A percentile compares a stretch with the other conserved stretches of the same genome.
phyloP scores from a whole-genome alignment of 345 rosid species.

The Leavenworthia alabamica region DNA sequence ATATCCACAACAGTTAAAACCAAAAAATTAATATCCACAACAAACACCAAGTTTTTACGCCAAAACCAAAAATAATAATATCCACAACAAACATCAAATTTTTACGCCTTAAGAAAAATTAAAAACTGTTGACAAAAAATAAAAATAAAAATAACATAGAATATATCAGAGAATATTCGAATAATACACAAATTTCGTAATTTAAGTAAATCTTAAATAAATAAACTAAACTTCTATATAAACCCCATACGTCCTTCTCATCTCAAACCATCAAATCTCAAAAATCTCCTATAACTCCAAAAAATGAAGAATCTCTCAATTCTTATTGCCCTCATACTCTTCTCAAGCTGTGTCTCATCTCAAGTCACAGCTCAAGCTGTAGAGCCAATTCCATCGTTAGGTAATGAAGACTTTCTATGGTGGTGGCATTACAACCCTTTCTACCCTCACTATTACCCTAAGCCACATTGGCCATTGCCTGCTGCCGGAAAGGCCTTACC shows the following conservation, averaged over 20 bases:
- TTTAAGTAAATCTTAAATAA: neutral
- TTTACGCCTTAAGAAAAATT: neutral
- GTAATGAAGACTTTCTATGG: constrained; percentile 11
- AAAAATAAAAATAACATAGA: neutral
- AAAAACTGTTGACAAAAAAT: too few relatives aligned
- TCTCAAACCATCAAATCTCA: constrained; percentile 2
- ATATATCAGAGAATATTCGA: constrained; percentile 6
- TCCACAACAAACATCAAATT: neutral
- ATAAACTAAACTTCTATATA: constrained; percentile 17
- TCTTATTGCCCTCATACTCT: neutral
- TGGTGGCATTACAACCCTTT: constrained; percentile 22
- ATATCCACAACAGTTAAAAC: constrained; percentile 3
- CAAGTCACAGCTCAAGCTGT: neutral
- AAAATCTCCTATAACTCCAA: neutral
- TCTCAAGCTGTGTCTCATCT: constrained; percentile 12
- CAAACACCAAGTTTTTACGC: too few relatives aligned
- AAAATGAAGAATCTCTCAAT: constrained; percentile 14
- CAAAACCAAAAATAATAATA: too few relatives aligned
- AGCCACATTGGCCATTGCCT: constrained; percentile 22
- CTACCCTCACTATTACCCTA: constrained; percentile 2
- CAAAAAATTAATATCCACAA: neutral
- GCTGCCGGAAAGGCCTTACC: constrained; percentile 19
- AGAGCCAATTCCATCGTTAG: neutral
- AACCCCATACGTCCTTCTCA: neutral
- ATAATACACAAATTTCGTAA: neutral